phyloP scores from a whole-genome alignment of 2,329 filamentous ascomycete genomes.

The Claviceps digitariae region DNA sequence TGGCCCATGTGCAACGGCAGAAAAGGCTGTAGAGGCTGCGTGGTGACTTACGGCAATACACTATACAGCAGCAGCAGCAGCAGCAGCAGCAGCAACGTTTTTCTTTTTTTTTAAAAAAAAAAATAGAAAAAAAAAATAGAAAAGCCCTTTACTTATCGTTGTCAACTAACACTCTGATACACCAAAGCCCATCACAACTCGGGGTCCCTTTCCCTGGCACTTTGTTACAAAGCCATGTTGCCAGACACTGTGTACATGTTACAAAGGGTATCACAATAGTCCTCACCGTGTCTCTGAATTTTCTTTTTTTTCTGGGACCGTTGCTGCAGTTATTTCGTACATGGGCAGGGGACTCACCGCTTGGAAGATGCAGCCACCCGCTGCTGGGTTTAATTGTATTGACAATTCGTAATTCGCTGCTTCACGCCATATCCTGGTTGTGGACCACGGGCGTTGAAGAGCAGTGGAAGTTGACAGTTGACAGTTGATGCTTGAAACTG shows the following conservation, averaged over 20 bases:
- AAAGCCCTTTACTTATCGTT: neutral
- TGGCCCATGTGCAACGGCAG: too few relatives aligned
- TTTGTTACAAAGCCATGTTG: neutral
- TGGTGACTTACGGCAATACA: too few relatives aligned
- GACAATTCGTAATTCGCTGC: too few relatives aligned
- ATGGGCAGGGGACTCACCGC: neutral
- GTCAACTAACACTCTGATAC: neutral
- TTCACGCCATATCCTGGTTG: too few relatives aligned
- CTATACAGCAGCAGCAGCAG: too few relatives aligned
- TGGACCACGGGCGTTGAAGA: too few relatives aligned
- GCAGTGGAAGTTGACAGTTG: too few relatives aligned
- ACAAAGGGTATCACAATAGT: neutral
- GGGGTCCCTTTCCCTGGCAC: neutral
- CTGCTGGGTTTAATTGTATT: neutral
- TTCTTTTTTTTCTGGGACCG: neutral
- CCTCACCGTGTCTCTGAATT: neutral
- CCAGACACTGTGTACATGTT: neutral
- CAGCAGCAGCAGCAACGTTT: too few relatives aligned
- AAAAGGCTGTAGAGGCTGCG: too few relatives aligned
- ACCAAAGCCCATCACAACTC: too few relatives aligned
- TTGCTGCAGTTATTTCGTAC: neutral
- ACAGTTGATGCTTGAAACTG: too few relatives aligned
- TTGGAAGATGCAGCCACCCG: neutral
- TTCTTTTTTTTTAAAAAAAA: too few relatives aligned
- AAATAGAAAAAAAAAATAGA: neutral